Conservation (phyloP, 768 basidiomycete genomes). For the Pleurotus sapidus region DNA sequence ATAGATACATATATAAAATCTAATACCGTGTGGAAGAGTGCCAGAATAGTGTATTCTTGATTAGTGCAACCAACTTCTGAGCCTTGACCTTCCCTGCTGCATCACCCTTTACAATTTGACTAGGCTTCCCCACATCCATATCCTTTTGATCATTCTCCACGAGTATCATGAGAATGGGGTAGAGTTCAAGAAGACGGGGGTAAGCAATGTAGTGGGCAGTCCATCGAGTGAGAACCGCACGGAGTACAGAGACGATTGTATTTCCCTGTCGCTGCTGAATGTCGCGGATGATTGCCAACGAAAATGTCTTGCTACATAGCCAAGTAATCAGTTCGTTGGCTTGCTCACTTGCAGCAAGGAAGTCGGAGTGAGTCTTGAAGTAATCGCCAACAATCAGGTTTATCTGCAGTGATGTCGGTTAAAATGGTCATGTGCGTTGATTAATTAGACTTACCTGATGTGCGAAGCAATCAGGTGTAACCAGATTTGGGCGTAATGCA, state of each 20-base stretch:
- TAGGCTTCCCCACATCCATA: background rate
- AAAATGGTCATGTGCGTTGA: background rate
- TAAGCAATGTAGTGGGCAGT: conserved; percentile 32
- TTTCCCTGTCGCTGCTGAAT: conserved; percentile 11
- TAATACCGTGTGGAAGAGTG: conserved; percentile 20
- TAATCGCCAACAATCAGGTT: conserved; percentile 40
- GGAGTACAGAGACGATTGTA: conserved; percentile 21
- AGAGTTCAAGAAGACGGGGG: conserved; percentile 24
- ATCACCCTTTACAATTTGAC: conserved; percentile 20
- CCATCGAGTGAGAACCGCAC: conserved; percentile 32
- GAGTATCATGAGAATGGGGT: conserved; percentile 13
- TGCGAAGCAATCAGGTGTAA: conserved; percentile 19
- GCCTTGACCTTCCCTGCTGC: conserved; percentile 22
- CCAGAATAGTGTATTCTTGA: conserved; percentile 28
- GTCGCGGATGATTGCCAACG: conserved; percentile 27
- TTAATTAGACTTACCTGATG: conserved; percentile 12
- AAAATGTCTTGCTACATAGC: conserved; percentile 30
- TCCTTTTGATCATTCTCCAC: conserved; percentile 15
- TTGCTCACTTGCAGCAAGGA: conserved; percentile 17
- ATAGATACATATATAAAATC: background rate
- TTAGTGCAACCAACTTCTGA: conserved; percentile 21
- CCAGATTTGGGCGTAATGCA: conserved; percentile 10
- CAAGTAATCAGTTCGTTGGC: conserved; percentile 37
- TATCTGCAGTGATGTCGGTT: conserved; percentile 20
- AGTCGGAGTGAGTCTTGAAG: conserved; percentile 22